Percentiles rank a stretch among this genome's conserved stretches.
Evolutionary conservation across 208 protist genomes (phyloP).

Genomic region (Kentomonas sorsogonicus): DNA sequence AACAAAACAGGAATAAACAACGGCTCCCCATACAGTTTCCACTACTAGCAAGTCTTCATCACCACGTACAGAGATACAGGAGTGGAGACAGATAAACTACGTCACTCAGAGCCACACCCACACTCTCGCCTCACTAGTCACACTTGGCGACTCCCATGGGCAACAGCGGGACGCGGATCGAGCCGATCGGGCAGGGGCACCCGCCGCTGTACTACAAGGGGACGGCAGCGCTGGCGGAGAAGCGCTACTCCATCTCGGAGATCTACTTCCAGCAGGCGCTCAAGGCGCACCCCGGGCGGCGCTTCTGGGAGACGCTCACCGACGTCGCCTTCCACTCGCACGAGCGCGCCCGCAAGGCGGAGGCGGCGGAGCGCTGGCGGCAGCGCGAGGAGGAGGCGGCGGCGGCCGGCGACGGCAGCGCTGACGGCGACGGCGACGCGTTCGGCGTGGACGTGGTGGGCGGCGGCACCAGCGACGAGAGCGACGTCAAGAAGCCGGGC

Average conservation of each 20-base stretch:
- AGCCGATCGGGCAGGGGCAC: constrained; percentile 17
- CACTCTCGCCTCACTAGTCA: no score
- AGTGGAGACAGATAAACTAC: neutral
- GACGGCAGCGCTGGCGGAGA: constrained; percentile 18
- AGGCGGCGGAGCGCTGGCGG: no score
- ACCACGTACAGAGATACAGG: neutral
- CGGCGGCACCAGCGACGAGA: constrained; percentile 1
- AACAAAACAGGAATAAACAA: no score
- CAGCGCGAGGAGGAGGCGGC: neutral
- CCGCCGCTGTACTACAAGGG: constrained; percentile 29
- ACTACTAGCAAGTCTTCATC: no score
- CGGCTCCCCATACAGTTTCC: no score
- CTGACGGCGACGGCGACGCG: neutral
- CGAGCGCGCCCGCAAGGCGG: no score
- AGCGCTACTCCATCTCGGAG: constrained; percentile 29
- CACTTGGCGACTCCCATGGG: no score
- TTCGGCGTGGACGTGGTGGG: neutral
- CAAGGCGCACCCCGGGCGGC: constrained; percentile 25
- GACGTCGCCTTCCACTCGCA: constrained; percentile 14
- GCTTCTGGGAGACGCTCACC: constrained; percentile 24
- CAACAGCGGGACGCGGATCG: constrained; percentile 2
- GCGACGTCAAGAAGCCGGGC: neutral
- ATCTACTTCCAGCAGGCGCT: constrained; percentile 38
- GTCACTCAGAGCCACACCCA: no score
- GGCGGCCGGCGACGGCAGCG: neutral